Percentiles rank a stretch among this genome's conserved stretches.
Conservation (phyloP, 345 rosid genomes). For the Chamaenerion angustifolium region DNA sequence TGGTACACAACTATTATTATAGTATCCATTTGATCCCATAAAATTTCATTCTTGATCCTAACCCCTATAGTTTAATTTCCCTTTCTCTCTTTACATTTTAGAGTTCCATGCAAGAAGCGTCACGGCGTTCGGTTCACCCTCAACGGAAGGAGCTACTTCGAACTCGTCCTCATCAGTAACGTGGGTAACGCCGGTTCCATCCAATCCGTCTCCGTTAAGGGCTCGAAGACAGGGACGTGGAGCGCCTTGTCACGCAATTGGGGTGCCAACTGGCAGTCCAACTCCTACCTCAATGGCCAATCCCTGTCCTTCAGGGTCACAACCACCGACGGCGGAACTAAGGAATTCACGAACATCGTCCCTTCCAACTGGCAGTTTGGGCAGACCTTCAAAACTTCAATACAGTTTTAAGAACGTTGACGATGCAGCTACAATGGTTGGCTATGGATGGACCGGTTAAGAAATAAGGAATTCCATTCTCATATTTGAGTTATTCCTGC, state of each 20-base stretch:
- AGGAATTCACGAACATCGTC: conserved; percentile 28
- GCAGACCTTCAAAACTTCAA: conserved; percentile 31
- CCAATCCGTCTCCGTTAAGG: conserved; percentile 49
- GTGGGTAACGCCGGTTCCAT: conserved; percentile 75
- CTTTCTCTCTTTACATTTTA: conserved; percentile 5
- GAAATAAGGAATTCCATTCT: too few species aligned
- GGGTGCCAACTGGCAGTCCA: conserved; percentile 98
- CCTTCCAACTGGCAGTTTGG: conserved; percentile 71
- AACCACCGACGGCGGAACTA: conserved; percentile 50
- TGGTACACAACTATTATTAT: too few species aligned
- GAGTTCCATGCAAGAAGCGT: conserved; percentile 70
- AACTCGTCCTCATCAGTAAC: conserved; percentile 60
- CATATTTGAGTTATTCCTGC: too few species aligned
- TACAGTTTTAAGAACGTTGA: conserved; percentile 53
- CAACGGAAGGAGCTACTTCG: conserved; percentile 76
- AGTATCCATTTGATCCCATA: too few species aligned
- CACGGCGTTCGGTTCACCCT: conserved; percentile 86
- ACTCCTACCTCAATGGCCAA: conserved; percentile 66
- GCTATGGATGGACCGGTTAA: too few species aligned
- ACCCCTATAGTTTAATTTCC: not conserved
- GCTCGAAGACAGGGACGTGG: conserved; percentile 62
- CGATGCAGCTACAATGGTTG: too few species aligned
- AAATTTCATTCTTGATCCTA: too few species aligned
- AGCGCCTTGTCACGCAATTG: conserved; percentile 77
- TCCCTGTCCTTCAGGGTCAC: conserved; percentile 64